Evolutionary conservation across 768 basidiomycete genomes (phyloP).

Genomic region (Boletus sp.): DNA sequence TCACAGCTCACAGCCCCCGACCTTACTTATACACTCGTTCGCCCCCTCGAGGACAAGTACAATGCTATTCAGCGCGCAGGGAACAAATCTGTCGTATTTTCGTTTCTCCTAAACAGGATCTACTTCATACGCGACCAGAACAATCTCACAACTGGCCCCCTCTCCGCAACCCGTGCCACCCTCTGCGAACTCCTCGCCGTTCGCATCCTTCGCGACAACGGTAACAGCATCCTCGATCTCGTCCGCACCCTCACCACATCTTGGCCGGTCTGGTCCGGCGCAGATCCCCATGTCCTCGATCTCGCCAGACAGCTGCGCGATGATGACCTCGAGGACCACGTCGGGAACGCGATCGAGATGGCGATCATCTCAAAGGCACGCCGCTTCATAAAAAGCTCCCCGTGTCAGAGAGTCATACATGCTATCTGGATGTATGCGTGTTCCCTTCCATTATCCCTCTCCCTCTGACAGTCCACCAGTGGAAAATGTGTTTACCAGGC

Average conservation of each 20-base stretch:
- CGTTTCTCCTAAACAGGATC: slow-evolving; percentile 82
- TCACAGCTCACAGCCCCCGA: slow-evolving; percentile 78
- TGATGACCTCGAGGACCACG: slow-evolving; percentile 70
- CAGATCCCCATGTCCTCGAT: slow-evolving; percentile 55
- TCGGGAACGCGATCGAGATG: slow-evolving; percentile 92
- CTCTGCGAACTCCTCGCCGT: slow-evolving; percentile 92
- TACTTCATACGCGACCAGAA: slow-evolving; percentile 81
- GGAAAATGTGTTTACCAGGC: slow-evolving; percentile 92
- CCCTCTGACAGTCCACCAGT: slow-evolving; percentile 38
- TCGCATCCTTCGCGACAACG: slow-evolving; percentile 70
- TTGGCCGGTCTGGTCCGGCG: slow-evolving; percentile 81
- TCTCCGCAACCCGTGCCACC: slow-evolving; percentile 73
- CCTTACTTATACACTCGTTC: slow-evolving; percentile 85
- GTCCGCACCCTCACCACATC: slow-evolving; percentile 71
- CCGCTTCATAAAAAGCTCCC: slow-evolving; percentile 83
- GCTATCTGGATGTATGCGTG: slow-evolving; percentile 68
- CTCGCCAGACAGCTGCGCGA: slow-evolving; percentile 63
- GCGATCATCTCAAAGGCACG: slow-evolving; percentile 88
- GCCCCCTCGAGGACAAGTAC: slow-evolving; percentile 88
- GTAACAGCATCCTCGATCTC: slow-evolving; percentile 64
- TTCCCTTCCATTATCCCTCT: not conserved
- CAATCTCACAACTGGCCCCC: slow-evolving; percentile 55
- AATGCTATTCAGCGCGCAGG: slow-evolving; percentile 62
- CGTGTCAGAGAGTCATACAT: slow-evolving; percentile 89
- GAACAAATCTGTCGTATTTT: slow-evolving; percentile 86